phyloP scores from a whole-genome alignment of 805 yeast genomes.

The Candida sphagnicola region DNA sequence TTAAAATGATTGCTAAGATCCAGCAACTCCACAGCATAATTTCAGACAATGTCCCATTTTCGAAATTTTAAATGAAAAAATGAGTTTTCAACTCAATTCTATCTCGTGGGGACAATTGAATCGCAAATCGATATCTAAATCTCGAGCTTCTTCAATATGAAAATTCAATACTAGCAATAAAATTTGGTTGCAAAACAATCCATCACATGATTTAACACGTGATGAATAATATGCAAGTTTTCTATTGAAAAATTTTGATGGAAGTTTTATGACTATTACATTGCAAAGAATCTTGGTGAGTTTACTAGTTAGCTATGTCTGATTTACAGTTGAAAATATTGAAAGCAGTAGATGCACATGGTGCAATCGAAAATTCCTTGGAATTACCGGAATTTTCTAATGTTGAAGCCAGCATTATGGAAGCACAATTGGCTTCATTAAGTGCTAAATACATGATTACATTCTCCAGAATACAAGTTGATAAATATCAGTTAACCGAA shows the following conservation, averaged over 20 bases:
- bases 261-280: neutral
- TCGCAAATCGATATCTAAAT: too few relatives aligned
- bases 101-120: too few relatives aligned
- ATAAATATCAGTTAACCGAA: slow-evolving; percentile 66
- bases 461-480: slow-evolving; percentile 70
- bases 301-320: slow-evolving; percentile 43
- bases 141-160: too few relatives aligned
- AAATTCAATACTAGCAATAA: too few relatives aligned
- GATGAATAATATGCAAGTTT: neutral
- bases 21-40: too few relatives aligned
- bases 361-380: slow-evolving; percentile 63
- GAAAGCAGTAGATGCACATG: slow-evolving; percentile 54
- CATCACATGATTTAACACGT: neutral
- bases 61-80: too few relatives aligned
- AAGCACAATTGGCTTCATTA: slow-evolving; percentile 83
- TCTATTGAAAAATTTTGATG: neutral
- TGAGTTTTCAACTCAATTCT: too few relatives aligned
- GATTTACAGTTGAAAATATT: slow-evolving; percentile 63
- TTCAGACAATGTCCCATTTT: too few relatives aligned
- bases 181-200: too few relatives aligned
- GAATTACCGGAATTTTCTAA: slow-evolving; percentile 56
- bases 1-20: too few relatives aligned
- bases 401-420: slow-evolving; percentile 59
- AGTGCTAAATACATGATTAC: slow-evolving; percentile 78
- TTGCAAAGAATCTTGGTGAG: neutral